Conservation (phyloP, 225 moss, liverwort and hornwort species). For the Pleurozium schreberi region DNA sequence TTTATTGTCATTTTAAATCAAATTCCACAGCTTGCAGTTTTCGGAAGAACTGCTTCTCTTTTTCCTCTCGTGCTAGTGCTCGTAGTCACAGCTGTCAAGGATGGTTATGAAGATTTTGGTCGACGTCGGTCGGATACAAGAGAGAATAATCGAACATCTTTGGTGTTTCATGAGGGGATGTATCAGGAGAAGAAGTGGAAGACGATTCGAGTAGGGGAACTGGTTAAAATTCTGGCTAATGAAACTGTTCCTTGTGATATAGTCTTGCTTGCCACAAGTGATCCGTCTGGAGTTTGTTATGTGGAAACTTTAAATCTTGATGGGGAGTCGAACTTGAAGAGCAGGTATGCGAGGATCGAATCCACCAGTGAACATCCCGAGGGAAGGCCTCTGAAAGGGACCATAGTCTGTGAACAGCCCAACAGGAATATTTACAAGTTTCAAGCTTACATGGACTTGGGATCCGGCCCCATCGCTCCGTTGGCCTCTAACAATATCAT, state of each 20-base stretch:
- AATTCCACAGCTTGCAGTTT: conserved; percentile 78
- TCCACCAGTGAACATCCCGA: conserved; percentile 25
- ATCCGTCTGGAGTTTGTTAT: conserved; percentile 61
- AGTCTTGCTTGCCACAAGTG: conserved; percentile 62
- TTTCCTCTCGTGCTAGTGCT: conserved; percentile 76
- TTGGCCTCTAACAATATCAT: conserved; percentile 74
- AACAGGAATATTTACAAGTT: conserved; percentile 93
- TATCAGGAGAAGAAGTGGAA: conserved; percentile 70
- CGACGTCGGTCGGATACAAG: conserved; percentile 55
- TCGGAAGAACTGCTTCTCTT: conserved; percentile 76
- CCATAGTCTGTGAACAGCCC: conserved; percentile 66
- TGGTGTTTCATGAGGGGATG: conserved; percentile 41
- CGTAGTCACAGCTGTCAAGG: conserved; percentile 75
- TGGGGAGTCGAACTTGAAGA: conserved; percentile 89
- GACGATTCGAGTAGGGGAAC: conserved; percentile 63
- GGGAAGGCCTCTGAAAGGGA: conserved; percentile 31
- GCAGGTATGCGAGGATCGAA: conserved; percentile 72
- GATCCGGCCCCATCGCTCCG: conserved; percentile 35
- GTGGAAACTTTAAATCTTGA: conserved; percentile 89
- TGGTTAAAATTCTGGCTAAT: conserved; percentile 67
- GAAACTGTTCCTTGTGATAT: conserved; percentile 74
- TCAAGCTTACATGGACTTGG: conserved; percentile 66
- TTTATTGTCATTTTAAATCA: conserved; percentile 81
- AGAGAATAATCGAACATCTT: conserved; percentile 66
- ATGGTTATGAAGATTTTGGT: conserved; percentile 89